phyloP scores from a whole-genome alignment of 2,329 filamentous ascomycete species.

The Dactylonectria macrodidyma region DNA sequence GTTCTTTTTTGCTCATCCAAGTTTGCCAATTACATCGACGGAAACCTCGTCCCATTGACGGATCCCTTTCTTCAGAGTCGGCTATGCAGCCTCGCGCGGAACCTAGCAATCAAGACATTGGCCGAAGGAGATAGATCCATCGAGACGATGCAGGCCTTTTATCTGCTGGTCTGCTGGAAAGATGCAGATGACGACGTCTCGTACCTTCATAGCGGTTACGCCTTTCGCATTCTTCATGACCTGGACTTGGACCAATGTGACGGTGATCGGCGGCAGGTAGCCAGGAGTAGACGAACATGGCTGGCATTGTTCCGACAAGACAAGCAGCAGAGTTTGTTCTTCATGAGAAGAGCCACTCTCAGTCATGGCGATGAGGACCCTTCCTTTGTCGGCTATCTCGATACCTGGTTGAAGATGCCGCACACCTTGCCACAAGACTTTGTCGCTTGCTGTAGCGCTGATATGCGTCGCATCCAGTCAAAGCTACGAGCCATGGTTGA shows the following conservation, averaged over 20 bases:
- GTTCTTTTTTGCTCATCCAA: slow-evolving; percentile 31
- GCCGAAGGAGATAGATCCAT: slow-evolving; percentile 35
- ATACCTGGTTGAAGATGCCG: slow-evolving; percentile 29
- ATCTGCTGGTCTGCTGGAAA: slow-evolving; percentile 37
- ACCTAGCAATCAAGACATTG: slow-evolving; percentile 29
- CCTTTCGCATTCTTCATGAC: slow-evolving; percentile 35
- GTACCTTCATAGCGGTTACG: slow-evolving; percentile 38
- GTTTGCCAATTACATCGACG: slow-evolving; percentile 24
- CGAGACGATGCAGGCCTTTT: slow-evolving; percentile 38
- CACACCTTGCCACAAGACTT: slow-evolving; percentile 26
- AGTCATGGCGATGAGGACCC: slow-evolving; percentile 17
- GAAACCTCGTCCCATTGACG: slow-evolving; percentile 1
- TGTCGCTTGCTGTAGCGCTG: slow-evolving; percentile 29
- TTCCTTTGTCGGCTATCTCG: slow-evolving; percentile 19
- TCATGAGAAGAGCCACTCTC: slow-evolving; percentile 30
- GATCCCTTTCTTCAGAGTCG: slow-evolving; percentile 33
- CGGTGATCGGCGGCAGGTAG: slow-evolving; percentile 15
- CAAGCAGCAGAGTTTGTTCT: slow-evolving; percentile 37
- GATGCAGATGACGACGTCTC: slow-evolving; percentile 39
- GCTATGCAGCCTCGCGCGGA: slow-evolving; percentile 33
- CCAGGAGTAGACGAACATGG: slow-evolving; percentile 25
- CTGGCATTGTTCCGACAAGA: slow-evolving; percentile 35
- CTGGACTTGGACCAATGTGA: slow-evolving; percentile 31
- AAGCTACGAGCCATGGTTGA: slow-evolving; percentile 21
- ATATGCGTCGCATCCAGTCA: slow-evolving; percentile 22